Evolutionary conservation across 2,329 filamentous ascomycete genomes (phyloP).

Genomic region (Phaeoacremonium minimum): DNA sequence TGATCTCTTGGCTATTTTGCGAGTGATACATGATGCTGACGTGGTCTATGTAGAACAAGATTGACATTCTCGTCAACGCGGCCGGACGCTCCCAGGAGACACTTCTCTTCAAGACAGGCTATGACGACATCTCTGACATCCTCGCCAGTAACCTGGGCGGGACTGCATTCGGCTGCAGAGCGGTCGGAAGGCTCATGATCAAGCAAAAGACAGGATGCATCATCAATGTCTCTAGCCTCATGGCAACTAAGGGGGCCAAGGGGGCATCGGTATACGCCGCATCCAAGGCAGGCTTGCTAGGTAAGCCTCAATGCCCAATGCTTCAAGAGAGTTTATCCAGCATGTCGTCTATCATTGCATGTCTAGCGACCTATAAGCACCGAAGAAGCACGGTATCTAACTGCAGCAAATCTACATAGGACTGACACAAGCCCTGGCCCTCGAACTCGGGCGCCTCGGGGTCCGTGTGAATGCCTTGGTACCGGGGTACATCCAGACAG

Average conservation of each 20-base stretch:
- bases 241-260: conserved; percentile 63
- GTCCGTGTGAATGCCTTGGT: conserved; percentile 77
- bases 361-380: not conserved
- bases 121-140: conserved; percentile 48
- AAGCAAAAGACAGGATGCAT: conserved; percentile 43
- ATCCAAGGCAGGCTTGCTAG: conserved; percentile 75
- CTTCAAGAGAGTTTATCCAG: conserved; percentile 12
- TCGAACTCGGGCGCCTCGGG: conserved; percentile 53
- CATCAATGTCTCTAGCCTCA: conserved; percentile 75
- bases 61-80: conserved; percentile 70
- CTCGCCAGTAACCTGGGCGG: conserved; percentile 67
- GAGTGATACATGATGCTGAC: too few species aligned
- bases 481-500: conserved; percentile 77
- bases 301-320: conserved; percentile 33
- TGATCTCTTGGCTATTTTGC: too few species aligned
- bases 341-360: conserved; percentile 17
- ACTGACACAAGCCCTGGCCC: conserved; percentile 63
- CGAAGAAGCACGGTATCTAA: conserved; percentile 20
- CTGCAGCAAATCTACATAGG: conserved; percentile 32
- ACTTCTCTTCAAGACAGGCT: conserved; percentile 52
- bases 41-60: not conserved
- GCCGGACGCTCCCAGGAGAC: conserved; percentile 68
- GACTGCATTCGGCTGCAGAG: conserved; percentile 59
- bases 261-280: conserved; percentile 72
- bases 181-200: conserved; percentile 43